Base-by-base conservation (phyloP, 768 basidiomycete genomes). In the Russula lepida region DNA sequence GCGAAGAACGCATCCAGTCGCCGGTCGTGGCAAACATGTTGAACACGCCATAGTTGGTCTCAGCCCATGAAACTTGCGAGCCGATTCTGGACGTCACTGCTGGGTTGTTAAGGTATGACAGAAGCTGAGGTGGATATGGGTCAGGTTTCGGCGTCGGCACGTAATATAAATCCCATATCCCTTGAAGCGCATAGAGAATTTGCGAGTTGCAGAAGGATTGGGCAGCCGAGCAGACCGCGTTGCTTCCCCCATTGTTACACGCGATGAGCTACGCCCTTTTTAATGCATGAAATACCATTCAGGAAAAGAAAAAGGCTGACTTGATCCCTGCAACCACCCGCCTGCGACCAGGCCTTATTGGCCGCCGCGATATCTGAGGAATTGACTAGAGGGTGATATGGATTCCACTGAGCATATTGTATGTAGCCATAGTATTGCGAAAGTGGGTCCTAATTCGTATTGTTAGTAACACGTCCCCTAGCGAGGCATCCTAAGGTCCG, bases 341-440 rank as follows among this genome's bases (percentile, higher is more conserved):
- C 67, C 19, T 69, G 60, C 21, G 70, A 73, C 74, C 74, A 84
- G 46, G 78, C 72, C 1, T 64, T 73, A 64, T 78, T 80, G 0
- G 79, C 82, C 1, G 66, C 67, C 1, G 67, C 52, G 56, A 84
- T 74, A 0, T 74, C 75, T 6, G 76, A 73, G 2, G 66, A 25
- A 0, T 77, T 77, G 6, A 84, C 82, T 5, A 84, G 74, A 0
- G 81, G 66, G 62, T 84, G 79, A 68, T 85, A 73, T 46, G 81
- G 76, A 68, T 84, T 85, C 6, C 71, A 76, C 6, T 69, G 74
- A 1, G 84, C 81, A 62, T 85, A 86, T 4, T 69, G 70, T 35
- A 84, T 74, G 61, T 83, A 84, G 15, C 80, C 80, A 6, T 81
- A 79, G 66, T 85, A 85, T 71, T 85, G 84, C 2, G 66, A 68